Base-by-base conservation (phyloP, 169 alveolate genomes). In the Babesia bigemina region DNA sequence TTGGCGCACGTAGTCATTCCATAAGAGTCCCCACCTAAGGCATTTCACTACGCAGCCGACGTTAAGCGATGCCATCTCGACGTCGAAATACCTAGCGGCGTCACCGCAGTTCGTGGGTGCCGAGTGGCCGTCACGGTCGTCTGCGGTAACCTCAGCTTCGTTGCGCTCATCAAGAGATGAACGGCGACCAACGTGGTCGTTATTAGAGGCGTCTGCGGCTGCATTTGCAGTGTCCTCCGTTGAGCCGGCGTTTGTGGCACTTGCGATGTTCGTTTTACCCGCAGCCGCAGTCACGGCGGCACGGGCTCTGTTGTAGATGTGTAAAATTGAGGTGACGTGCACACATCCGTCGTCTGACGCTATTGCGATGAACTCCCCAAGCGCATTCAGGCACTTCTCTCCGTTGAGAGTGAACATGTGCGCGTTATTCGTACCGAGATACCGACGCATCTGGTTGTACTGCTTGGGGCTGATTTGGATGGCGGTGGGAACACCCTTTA, bases 281-380 rank as follows among this genome's bases (percentile, higher is more conserved):
- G 44, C 6, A 22, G 39, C 39, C 39, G 2, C 39, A 33, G 6
- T 45, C 19, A 45, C 17, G 50, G 50, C 7, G 49, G 39, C 14
- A 28, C 29, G 65, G n/a, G 56, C 65, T n/a, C n/a, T 10, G 67
- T 70, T 70, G 56, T 79, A 79, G 12, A 79, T 45, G 29, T 79
- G 50, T 17, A 79, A 57, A 61, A 79, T 24, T 14, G 73, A 22
- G 26, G 87, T 79, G 12, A 52, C 29, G 63, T 79, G 70, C 3
- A 79, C 59, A 22, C 17, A 28, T 19, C 87, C 87, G 44, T 53
- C 24, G 59, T 70, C 57, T 2, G 87, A 28, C 14, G 61, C 73
- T 12, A 79, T 70, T 47, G 73, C 82, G 21, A 79, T 69, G 42
- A 67, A 79, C 39, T 79, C 81, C 45, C 67, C 74, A 19, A 79